Conservation (phyloP, 352 stramenopile species). For the Globisporangium iwayamae region DNA sequence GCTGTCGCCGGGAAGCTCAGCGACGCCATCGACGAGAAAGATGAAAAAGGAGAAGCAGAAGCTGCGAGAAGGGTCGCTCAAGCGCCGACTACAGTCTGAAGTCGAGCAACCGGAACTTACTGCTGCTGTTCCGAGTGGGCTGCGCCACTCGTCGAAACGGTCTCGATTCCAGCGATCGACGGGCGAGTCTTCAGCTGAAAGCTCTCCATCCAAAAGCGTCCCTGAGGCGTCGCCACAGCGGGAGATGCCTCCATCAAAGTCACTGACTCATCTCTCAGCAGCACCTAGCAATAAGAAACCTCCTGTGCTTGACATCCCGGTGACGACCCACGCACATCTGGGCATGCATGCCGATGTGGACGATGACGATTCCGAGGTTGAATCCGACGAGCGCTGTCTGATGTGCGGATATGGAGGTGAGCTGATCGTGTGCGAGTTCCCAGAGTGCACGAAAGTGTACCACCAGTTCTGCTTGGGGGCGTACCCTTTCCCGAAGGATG, state of each 20-base stretch:
- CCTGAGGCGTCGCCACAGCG: constrained; percentile 36
- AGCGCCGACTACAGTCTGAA: constrained; percentile 48
- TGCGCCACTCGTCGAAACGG: constrained; percentile 51
- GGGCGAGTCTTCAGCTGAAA: constrained; percentile 41
- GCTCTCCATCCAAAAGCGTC: constrained; percentile 28
- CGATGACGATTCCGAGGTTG: constrained; percentile 36
- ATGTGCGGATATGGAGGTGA: constrained; percentile 80
- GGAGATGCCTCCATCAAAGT: constrained; percentile 15
- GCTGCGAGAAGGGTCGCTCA: constrained; percentile 42
- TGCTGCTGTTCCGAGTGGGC: constrained; percentile 1
- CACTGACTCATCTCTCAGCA: background rate
- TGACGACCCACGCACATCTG: constrained; percentile 23
- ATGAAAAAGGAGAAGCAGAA: constrained; percentile 64
- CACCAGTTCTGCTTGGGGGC: constrained; percentile 82
- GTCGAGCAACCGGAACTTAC: background rate
- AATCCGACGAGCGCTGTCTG: constrained; percentile 77
- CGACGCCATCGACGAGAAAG: constrained; percentile 26
- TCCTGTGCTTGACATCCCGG: constrained; percentile 34
- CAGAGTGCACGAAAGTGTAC: constrained; percentile 80
- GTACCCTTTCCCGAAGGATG: constrained; percentile 76
- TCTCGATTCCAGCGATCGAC: constrained; percentile 23
- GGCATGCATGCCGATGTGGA: constrained; percentile 26
- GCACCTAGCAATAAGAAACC: constrained; percentile 26
- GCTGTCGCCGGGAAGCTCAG: constrained; percentile 8
- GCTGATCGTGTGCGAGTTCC: constrained; percentile 81